These are phyloP conservation scores for Solanum acaule DNA, from an alignment of 257 asterid species.

Conservation along the genomic window DNA sequence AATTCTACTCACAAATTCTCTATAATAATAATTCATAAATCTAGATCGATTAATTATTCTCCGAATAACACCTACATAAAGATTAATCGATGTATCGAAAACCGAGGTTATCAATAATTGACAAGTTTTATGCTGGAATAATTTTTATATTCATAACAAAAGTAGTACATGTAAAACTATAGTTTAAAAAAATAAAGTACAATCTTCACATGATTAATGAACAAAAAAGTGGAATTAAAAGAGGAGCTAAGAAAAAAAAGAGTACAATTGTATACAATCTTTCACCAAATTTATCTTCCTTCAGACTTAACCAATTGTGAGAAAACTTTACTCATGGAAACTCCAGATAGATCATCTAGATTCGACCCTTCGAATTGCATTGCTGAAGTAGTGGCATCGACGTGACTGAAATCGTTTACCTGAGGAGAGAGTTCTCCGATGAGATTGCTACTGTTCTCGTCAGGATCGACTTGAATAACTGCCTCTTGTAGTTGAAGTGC, in stretches of 20 bases:
- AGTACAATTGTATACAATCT: not conserved
- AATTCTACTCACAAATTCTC: not conserved
- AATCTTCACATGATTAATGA: not conserved
- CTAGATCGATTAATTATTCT: not conserved
- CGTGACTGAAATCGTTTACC: slow-evolving; percentile 22
- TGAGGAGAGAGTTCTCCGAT: slow-evolving; percentile 42
- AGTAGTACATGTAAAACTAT: not conserved
- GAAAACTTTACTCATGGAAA: slow-evolving; percentile 59
- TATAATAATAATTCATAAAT: not conserved
- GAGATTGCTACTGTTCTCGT: slow-evolving; percentile 46
- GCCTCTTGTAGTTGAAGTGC: slow-evolving; percentile 62
- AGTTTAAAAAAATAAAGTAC: not conserved
- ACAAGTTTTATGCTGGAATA: too few relatives aligned
- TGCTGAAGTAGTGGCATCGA: slow-evolving; percentile 11
- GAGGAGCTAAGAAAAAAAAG: not conserved
- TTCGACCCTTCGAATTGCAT: slow-evolving; percentile 26
- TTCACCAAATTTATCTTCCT: slow-evolving; percentile 30
- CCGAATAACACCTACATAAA: not conserved
- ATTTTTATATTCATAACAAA: not conserved
- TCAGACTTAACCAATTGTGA: slow-evolving; percentile 66
- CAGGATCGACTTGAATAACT: slow-evolving; percentile 38
- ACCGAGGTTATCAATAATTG: too few relatives aligned
- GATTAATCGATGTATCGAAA: too few relatives aligned
- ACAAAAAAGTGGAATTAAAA: not conserved
- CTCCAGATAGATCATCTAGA: slow-evolving; percentile 50